Percentiles rank a stretch among this genome's conserved stretches.
These are phyloP conservation scores for Collybiopsis luxurians DNA, from an alignment of 768 basidiomycete genomes.

Conservation along the genomic window DNA sequence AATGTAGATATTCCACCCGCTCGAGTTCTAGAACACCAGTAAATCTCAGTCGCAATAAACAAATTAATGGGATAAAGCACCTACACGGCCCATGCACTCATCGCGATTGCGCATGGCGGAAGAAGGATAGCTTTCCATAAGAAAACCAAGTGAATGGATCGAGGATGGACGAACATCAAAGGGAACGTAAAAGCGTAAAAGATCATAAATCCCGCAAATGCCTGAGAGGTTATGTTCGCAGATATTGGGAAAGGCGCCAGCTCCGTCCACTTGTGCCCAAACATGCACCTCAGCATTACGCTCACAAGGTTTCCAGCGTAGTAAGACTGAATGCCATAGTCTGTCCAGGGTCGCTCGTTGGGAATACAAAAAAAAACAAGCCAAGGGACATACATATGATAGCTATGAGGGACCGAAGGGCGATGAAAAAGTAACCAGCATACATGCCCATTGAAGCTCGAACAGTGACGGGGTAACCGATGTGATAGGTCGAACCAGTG, in stretches of 20 bases:
- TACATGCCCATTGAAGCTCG: conserved; percentile 19
- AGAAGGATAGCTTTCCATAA: conserved; percentile 4
- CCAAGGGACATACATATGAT: conserved; percentile 12
- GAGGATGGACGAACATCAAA: conserved; percentile 12
- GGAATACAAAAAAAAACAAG: background rate
- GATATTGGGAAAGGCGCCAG: conserved; percentile 16
- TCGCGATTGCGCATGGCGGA: background rate
- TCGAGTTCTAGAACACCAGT: background rate
- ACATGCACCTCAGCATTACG: conserved; percentile 18
- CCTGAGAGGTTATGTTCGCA: conserved; percentile 17
- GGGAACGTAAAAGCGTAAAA: conserved; percentile 17
- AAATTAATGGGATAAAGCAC: background rate
- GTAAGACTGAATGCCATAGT: conserved; percentile 19
- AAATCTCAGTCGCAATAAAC: background rate
- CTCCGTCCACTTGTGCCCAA: conserved; percentile 20
- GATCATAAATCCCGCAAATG: conserved; percentile 18
- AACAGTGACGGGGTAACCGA: conserved; percentile 18
- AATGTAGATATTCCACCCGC: conserved; percentile 6
- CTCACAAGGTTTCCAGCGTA: conserved; percentile 17
- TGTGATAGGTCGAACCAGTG: conserved; percentile 18
- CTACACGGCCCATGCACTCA: conserved; percentile 5
- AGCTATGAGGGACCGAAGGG: conserved; percentile 17
- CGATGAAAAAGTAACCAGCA: conserved; percentile 19
- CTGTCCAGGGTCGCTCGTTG: background rate
- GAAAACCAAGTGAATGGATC: background rate